Base-by-base conservation (phyloP, 139 green algal species). In the Deuterostichococcus epilithicus region DNA sequence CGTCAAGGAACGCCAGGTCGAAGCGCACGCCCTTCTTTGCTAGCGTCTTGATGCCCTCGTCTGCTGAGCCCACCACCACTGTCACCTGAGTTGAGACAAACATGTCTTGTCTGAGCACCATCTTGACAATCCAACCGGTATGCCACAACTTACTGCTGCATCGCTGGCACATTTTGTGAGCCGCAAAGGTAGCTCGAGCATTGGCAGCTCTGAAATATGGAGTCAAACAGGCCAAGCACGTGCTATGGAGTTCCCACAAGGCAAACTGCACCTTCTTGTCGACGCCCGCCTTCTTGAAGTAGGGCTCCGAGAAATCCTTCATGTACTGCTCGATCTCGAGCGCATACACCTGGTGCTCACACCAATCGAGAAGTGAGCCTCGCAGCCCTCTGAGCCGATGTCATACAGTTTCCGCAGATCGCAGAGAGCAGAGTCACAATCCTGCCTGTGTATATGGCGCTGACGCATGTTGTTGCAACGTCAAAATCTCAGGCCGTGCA, bases 1-100 rank as follows among this genome's bases (percentile, higher is more conserved):
- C 85, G 78, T 89, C 85, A 22, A 89, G 66, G 68, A 89, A 89
- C 5, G 80, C 79, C 0, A 89, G 60, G 75, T 89, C 85, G 30
- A 79, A 88, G 22, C 70, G 70, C 52, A 58, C 69, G 20, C 81
- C 81, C 36, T 75, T 30, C 32, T 75, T 44, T 30, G 70, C 71
- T 30, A 88, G 75, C 73, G 77, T 60, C 26, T 73, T 4, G 20
- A 88, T 76, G 36, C 44, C 65, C 35, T 85, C 74, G 20, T 71
- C 44, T 20, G 83, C 83, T 44, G 80, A 65, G 3, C 83, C 83
- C 33, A 88, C 69, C 33, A 75, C 23, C 28, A 81, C 44, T 20
- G 70, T 30, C 23, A 86, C 76, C 60, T 80, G 60, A 2, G 45
- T 28, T 33, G 63, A 52, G 8, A 52, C 42, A 52, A 8, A 8